Evolutionary conservation across 768 basidiomycete species (phyloP).

Genomic region (Scleroderma citrinum): DNA sequence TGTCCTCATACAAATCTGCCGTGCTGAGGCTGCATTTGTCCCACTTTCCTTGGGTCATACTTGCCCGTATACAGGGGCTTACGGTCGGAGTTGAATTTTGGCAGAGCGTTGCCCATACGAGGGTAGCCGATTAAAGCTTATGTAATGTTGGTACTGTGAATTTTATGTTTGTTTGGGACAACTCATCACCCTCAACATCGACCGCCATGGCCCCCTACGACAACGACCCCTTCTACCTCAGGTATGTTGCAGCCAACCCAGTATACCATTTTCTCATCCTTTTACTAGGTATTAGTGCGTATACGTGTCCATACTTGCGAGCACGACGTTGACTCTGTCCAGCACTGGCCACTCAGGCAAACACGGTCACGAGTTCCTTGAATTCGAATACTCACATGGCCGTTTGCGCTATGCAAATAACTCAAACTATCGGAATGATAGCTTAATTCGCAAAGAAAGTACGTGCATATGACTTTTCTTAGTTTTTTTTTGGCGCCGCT

Average conservation of each 20-base stretch:
- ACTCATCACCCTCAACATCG: slow-evolving; percentile 10
- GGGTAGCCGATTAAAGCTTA: too few relatives aligned
- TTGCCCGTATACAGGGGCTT: too few relatives aligned
- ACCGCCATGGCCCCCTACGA: slow-evolving; percentile 33
- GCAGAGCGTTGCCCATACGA: too few relatives aligned
- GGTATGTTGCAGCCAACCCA: slow-evolving; percentile 36
- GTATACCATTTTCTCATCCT: slow-evolving; percentile 10
- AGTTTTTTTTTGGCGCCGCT: not conserved
- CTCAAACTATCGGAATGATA: slow-evolving; percentile 98
- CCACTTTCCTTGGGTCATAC: too few relatives aligned
- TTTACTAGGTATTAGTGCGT: slow-evolving; percentile 48
- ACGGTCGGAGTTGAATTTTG: too few relatives aligned
- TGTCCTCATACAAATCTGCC: too few relatives aligned
- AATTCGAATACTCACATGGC: slow-evolving; percentile 97
- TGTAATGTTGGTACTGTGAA: not conserved
- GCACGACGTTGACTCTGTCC: too few relatives aligned
- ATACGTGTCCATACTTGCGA: too few relatives aligned
- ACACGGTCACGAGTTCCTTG: slow-evolving; percentile 96
- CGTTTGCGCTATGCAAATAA: slow-evolving; percentile 97
- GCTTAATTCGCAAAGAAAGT: slow-evolving; percentile 98
- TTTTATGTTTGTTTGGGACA: too few relatives aligned
- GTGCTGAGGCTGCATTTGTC: too few relatives aligned
- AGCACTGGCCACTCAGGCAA: slow-evolving; percentile 95
- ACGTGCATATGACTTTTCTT: slow-evolving; percentile 28
- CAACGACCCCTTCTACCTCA: slow-evolving; percentile 76